Percentiles rank a stretch among this genome's conserved stretches.
phyloP scores from a whole-genome alignment of 306 rosid species.

The Begonia fuchsioides region DNA sequence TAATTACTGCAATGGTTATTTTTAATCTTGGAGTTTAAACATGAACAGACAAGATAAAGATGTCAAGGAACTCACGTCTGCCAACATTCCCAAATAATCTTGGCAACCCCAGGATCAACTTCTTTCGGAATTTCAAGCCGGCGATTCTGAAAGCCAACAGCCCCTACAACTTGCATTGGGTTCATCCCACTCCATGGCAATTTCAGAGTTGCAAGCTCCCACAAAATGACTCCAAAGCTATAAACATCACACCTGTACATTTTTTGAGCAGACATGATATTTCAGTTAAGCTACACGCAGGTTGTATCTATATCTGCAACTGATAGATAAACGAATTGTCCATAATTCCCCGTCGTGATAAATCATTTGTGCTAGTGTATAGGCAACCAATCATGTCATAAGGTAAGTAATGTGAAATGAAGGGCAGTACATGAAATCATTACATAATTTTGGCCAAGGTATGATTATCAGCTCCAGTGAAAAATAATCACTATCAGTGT shows the following conservation, averaged over 20 bases:
- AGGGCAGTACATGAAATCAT: too few species aligned
- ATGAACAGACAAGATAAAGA: too few species aligned
- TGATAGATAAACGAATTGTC: too few species aligned
- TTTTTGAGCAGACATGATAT: not conserved
- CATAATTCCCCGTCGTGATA: too few species aligned
- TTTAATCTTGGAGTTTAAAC: not conserved
- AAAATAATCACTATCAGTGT: too few species aligned
- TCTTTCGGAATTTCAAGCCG: constrained; percentile 93
- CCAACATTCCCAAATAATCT: constrained; percentile 95
- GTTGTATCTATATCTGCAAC: too few species aligned
- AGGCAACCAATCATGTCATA: too few species aligned
- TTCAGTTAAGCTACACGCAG: too few species aligned
- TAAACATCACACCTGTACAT: constrained; percentile 84
- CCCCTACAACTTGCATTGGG: constrained; percentile 99
- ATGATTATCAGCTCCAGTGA: too few species aligned
- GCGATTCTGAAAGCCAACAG: constrained; percentile 95
- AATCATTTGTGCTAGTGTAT: too few species aligned
- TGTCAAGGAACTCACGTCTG: constrained; percentile 55
- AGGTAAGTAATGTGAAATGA: too few species aligned
- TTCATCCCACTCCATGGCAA: constrained; percentile 98
- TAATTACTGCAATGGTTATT: not conserved
- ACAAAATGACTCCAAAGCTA: constrained; percentile 94
- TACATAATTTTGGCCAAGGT: too few species aligned
- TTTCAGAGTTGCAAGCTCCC: constrained; percentile 94
- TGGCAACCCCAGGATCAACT: constrained; percentile 75